These are phyloP conservation scores for Stipa capillata DNA, from an alignment of 176 grass and related monocot species.

Conservation along the genomic window DNA sequence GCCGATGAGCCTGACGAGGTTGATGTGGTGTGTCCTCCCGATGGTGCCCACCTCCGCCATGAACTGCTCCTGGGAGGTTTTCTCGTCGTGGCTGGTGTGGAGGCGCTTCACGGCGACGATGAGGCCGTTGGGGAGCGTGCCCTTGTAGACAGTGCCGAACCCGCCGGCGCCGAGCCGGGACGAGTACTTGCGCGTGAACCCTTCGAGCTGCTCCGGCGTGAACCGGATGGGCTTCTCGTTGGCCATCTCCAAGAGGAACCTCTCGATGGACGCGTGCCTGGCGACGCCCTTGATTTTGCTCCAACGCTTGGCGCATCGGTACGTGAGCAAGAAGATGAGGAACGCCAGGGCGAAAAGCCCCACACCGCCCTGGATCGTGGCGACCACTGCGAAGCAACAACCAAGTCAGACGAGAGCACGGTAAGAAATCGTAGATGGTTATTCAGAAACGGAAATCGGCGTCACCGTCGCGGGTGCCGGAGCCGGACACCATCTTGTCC, in stretches of 20 bases:
- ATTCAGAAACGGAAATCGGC: too few species aligned
- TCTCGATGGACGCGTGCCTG: not conserved
- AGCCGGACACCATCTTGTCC: too few species aligned
- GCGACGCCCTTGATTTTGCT: too few species aligned
- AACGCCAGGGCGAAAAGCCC: too few species aligned
- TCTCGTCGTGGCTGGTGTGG: not conserved
- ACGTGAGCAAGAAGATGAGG: too few species aligned
- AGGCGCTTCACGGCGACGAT: constrained; percentile 27
- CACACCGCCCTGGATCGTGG: too few species aligned
- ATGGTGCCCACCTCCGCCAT: too few species aligned
- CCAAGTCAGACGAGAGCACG: too few species aligned
- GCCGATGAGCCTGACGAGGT: constrained; percentile 21
- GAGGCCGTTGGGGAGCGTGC: not conserved
- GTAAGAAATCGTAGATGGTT: too few species aligned
- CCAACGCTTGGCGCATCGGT: too few species aligned
- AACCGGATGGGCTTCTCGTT: constrained; percentile 9
- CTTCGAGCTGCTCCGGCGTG: not conserved
- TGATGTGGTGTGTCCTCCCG: constrained; percentile 26
- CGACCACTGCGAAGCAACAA: too few species aligned
- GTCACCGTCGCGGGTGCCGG: too few species aligned
- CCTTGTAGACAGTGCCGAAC: constrained; percentile 19
- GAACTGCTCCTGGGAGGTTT: constrained; percentile 15
- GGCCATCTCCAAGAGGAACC: not conserved
- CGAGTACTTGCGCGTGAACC: not conserved
- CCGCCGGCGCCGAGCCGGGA: constrained; percentile 19